phyloP scores from a whole-genome alignment of 1,284 basidiomycete genomes.

The Ganoderma lingzhi region DNA sequence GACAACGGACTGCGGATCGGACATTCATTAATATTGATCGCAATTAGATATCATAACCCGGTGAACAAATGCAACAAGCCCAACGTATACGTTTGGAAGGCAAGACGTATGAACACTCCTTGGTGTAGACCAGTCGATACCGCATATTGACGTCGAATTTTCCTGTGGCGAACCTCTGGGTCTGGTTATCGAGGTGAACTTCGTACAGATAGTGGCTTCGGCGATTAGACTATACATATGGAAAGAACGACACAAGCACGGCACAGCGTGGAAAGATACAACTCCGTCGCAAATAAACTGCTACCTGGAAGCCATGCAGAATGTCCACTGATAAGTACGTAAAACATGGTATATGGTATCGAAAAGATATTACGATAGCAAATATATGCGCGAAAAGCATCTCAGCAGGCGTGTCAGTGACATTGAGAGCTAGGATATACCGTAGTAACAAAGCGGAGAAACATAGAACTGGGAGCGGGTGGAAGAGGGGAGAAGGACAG shows the following conservation, averaged over 20 bases:
- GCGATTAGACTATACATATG: background rate
- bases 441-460: background rate
- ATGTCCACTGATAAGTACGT: slow-evolving; percentile 12
- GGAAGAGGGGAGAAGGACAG: background rate
- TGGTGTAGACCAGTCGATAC: no score
- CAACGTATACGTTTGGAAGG: no score
- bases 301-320: slow-evolving; percentile 5
- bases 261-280: background rate
- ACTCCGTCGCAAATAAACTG: background rate
- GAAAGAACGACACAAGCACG: background rate
- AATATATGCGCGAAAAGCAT: slow-evolving; percentile 1
- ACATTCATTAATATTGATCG: no score
- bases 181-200: background rate
- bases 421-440: background rate
- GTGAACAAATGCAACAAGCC: no score
- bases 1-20: no score
- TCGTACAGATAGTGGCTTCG: background rate
- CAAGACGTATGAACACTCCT: no score
- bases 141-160: no score
- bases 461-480: background rate
- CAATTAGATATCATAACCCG: no score
- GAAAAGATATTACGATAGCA: slow-evolving; percentile 6
- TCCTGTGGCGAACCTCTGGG: no score
- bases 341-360: slow-evolving; percentile 17
- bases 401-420: background rate